Conservation (phyloP, 306 rosid species). For the Bauhinia variegata region DNA sequence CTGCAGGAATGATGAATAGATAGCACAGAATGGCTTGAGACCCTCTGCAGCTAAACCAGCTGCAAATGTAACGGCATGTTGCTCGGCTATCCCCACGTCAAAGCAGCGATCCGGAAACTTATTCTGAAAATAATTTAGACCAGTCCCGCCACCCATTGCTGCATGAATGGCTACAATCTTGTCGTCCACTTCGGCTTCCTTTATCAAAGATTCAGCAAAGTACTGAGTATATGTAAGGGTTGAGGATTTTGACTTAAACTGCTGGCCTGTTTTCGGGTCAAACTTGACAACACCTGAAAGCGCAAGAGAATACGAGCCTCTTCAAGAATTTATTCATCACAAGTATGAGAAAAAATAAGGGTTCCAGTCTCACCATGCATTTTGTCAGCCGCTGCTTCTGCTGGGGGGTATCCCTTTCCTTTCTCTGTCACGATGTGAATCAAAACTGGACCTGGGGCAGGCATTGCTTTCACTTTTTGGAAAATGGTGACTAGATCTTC, state of each 20-base stretch:
- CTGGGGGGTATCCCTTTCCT: slow-evolving; percentile 96
- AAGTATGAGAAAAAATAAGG: not conserved
- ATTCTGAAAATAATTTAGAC: slow-evolving; percentile 86
- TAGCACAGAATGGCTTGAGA: slow-evolving; percentile 90
- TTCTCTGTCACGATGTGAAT: slow-evolving; percentile 87
- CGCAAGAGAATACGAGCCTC: slow-evolving; percentile 15
- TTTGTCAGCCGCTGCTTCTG: slow-evolving; percentile 78
- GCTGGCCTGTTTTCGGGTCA: slow-evolving; percentile 83
- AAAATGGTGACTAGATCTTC: slow-evolving; percentile 73
- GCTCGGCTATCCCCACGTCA: slow-evolving; percentile 94
- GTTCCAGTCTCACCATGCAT: slow-evolving; percentile 74
- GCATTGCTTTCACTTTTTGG: slow-evolving; percentile 67
- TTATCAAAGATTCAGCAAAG: slow-evolving; percentile 82
- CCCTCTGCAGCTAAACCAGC: slow-evolving; percentile 98
- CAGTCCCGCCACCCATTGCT: slow-evolving; percentile 97
- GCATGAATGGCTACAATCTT: slow-evolving; percentile 91
- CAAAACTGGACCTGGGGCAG: slow-evolving; percentile 82
- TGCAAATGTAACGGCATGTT: slow-evolving; percentile 93
- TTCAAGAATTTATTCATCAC: slow-evolving; percentile 15
- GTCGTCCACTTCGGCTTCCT: slow-evolving; percentile 79
- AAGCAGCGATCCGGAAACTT: slow-evolving; percentile 85
- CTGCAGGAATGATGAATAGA: slow-evolving; percentile 88
- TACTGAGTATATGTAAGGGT: slow-evolving; percentile 81
- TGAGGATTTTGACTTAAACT: slow-evolving; percentile 64
- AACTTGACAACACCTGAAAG: slow-evolving; percentile 82